phyloP scores from a whole-genome alignment of 306 rosid genomes.

The Alnus rubra region DNA sequence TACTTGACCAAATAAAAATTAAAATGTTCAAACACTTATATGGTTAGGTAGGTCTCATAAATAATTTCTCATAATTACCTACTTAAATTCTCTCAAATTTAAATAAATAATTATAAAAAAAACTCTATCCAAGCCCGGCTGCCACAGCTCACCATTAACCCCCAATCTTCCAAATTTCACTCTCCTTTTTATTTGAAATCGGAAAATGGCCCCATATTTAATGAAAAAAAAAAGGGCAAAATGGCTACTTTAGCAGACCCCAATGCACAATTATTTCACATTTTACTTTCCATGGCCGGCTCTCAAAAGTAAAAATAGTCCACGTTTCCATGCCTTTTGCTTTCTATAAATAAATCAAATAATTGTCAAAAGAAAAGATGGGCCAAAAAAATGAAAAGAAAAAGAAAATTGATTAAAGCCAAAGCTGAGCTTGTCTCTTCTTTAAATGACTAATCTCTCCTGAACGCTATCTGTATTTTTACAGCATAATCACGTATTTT shows the following conservation, averaged over 20 bases:
- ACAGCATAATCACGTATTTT: neutral
- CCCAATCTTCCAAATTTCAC: conserved; percentile 10
- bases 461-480: neutral
- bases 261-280: conserved; percentile 60
- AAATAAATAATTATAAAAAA: too few relatives aligned
- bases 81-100: too few relatives aligned
- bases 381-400: neutral
- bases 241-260: conserved; percentile 32
- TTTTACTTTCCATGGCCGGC: conserved; percentile 26
- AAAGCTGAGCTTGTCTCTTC: neutral
- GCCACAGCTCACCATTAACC: neutral
- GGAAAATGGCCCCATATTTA: too few relatives aligned
- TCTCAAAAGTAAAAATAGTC: conserved; percentile 28
- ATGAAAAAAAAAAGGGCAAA: too few relatives aligned
- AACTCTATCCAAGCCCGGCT: too few relatives aligned
- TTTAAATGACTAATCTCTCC: conserved; percentile 6
- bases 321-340: conserved; percentile 32
- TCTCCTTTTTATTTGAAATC: too few relatives aligned
- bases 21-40: too few relatives aligned
- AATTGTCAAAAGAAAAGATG: conserved; percentile 1
- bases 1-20: too few relatives aligned
- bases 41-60: too few relatives aligned
- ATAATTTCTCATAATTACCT: too few relatives aligned
- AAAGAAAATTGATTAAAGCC: neutral
- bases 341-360: conserved; percentile 5